phyloP scores from a whole-genome alignment of 2,329 filamentous ascomycete species.

The Chaetomium sp. region DNA sequence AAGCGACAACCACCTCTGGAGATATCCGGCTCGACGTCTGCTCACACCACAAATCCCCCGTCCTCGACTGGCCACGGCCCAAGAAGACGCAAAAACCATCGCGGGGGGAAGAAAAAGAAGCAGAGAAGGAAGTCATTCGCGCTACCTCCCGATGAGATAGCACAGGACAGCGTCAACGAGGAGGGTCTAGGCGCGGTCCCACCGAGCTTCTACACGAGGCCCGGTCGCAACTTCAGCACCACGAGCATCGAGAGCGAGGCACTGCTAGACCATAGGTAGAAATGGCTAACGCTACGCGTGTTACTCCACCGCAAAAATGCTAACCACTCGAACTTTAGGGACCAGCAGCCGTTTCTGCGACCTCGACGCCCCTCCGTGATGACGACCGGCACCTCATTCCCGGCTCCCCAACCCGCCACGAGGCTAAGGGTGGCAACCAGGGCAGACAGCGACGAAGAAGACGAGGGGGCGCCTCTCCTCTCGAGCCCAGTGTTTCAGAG shows the following conservation, averaged over 20 bases:
- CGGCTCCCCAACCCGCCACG: conserved; percentile 41
- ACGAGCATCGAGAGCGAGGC: conserved; percentile 89
- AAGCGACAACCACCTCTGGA: not conserved
- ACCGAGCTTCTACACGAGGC: conserved; percentile 54
- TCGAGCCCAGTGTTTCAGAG: conserved; percentile 46
- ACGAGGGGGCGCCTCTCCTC: conserved; percentile 60
- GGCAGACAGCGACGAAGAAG: conserved; percentile 53
- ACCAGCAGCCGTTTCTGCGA: conserved; percentile 62
- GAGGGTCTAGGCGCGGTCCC: conserved; percentile 39
- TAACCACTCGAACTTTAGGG: conserved; percentile 44
- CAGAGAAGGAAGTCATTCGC: conserved; percentile 80
- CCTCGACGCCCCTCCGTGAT: conserved; percentile 62
- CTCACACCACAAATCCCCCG: conserved; percentile 13
- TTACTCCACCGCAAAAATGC: conserved; percentile 19
- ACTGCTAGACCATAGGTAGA: conserved; percentile 80
- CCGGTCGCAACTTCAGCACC: conserved; percentile 67
- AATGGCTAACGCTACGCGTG: conserved; percentile 29
- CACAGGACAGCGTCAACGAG: conserved; percentile 41
- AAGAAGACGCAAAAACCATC: conserved; percentile 71
- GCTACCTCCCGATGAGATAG: conserved; percentile 58
- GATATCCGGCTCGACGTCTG: not conserved
- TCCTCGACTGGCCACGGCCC: conserved; percentile 24
- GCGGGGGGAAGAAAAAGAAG: conserved; percentile 76
- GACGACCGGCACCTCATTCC: conserved; percentile 41
- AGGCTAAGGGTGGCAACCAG: conserved; percentile 36